phyloP scores from a whole-genome alignment of 2,329 filamentous ascomycete genomes.

The Zymoseptoria pseudotritici region DNA sequence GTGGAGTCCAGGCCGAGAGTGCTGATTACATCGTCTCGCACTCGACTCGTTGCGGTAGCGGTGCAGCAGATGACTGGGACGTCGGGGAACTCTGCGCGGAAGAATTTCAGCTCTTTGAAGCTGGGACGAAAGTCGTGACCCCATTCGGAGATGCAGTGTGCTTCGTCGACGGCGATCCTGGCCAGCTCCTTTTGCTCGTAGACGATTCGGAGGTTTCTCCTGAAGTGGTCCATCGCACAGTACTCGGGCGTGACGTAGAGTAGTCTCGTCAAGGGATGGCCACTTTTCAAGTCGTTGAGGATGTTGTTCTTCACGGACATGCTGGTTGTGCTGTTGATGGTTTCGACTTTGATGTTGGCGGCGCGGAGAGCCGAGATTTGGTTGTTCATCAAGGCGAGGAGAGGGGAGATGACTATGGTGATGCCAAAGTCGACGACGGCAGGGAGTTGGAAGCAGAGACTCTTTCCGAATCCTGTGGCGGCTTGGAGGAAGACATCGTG shows the following conservation, averaged over 20 bases:
- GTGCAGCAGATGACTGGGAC: constrained; percentile 91
- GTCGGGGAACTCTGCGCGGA: constrained; percentile 70
- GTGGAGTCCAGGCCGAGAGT: constrained; percentile 61
- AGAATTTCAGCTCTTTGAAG: constrained; percentile 81
- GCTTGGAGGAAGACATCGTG: constrained; percentile 93
- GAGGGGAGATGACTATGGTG: constrained; percentile 81
- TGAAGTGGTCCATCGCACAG: constrained; percentile 70
- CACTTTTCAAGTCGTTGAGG: constrained; percentile 74
- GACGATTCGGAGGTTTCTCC: constrained; percentile 63
- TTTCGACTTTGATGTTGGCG: constrained; percentile 70
- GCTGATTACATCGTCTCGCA: constrained; percentile 73
- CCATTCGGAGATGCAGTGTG: constrained; percentile 97
- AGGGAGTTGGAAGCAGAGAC: constrained; percentile 84
- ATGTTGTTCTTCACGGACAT: constrained; percentile 59
- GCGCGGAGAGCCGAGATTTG: constrained; percentile 75
- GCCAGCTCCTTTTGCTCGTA: constrained; percentile 77
- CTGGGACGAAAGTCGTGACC: constrained; percentile 93
- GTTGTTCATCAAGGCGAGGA: constrained; percentile 90
- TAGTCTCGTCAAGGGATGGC: constrained; percentile 73
- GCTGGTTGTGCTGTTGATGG: constrained; percentile 77
- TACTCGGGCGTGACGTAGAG: constrained; percentile 92
- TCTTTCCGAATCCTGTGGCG: constrained; percentile 85
- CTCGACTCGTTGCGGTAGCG: constrained; percentile 75
- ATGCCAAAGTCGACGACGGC: constrained; percentile 83
- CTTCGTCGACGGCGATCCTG: constrained; percentile 84